Evolutionary conservation across 129 eudicot genomes (phyloP).

Genomic region (Sambucus nigra): DNA sequence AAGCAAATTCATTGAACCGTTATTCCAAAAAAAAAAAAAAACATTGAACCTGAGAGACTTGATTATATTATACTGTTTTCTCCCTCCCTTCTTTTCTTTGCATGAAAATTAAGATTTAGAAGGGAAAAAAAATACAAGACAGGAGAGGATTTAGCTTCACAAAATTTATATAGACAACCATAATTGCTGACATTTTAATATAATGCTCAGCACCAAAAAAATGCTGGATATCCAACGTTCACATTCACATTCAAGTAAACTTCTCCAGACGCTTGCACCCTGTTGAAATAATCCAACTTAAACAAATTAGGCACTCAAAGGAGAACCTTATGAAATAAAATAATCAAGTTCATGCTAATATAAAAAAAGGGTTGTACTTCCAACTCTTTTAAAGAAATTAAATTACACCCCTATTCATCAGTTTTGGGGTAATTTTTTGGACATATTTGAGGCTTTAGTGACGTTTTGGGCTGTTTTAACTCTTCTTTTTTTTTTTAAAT

Average conservation of each 20-base stretch:
- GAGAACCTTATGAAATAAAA: neutral
- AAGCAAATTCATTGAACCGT: no score
- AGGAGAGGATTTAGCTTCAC: neutral
- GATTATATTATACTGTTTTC: no score
- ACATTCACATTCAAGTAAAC: neutral
- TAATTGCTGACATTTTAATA: neutral
- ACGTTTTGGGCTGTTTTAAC: no score
- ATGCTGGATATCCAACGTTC: neutral
- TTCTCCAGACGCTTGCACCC: slow-evolving; percentile 12
- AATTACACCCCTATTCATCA: slow-evolving; percentile 14
- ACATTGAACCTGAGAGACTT: no score
- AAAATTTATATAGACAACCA: slow-evolving; percentile 5
- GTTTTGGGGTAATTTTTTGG: neutral
- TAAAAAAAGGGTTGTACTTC: neutral
- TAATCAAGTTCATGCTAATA: neutral
- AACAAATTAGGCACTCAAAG: slow-evolving; percentile 1
- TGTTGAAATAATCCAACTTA: neutral
- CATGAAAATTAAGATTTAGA: no score
- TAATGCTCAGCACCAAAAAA: slow-evolving; percentile 5
- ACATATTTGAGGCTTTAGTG: no score
- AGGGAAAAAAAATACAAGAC: neutral
- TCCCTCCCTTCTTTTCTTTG: no score
- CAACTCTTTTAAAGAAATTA: no score
- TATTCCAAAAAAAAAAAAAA: no score
- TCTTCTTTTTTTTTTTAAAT: no score